These are phyloP conservation scores for Podaxis pistillaris DNA, from an alignment of 768 basidiomycete genomes.

Conservation along the genomic window DNA sequence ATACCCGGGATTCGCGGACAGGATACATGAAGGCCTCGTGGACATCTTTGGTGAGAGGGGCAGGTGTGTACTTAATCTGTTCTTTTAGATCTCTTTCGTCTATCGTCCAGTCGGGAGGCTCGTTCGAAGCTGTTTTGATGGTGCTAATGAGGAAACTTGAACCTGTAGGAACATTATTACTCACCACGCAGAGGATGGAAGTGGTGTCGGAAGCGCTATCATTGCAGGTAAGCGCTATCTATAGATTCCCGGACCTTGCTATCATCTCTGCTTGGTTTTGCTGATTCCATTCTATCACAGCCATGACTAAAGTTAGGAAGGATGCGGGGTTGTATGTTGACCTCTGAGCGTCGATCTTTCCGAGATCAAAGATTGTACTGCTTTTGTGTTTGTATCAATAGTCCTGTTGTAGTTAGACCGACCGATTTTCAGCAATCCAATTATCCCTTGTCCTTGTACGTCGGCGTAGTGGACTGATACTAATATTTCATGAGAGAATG, in stretches of 20 bases:
- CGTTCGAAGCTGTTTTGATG: not conserved
- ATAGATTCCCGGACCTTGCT: not conserved
- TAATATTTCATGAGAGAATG: not conserved
- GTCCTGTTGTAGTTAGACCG: not conserved
- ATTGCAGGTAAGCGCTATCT: conserved; percentile 57
- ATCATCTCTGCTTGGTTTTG: not conserved
- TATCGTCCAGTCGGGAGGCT: conserved; percentile 7
- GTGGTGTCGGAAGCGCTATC: conserved; percentile 94
- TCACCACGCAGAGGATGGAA: conserved; percentile 86
- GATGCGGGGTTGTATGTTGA: conserved; percentile 57
- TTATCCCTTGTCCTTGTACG: not conserved
- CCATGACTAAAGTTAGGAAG: conserved; percentile 87
- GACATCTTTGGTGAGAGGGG: conserved; percentile 98
- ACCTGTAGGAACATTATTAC: conserved; percentile 63
- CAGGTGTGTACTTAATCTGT: conserved; percentile 47
- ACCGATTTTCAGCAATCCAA: not conserved
- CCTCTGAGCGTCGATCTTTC: conserved; percentile 33
- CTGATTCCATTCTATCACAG: conserved; percentile 34
- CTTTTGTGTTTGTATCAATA: conserved; percentile 10
- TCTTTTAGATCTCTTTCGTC: not conserved
- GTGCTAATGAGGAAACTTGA: not conserved
- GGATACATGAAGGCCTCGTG: conserved; percentile 87
- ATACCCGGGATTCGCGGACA: conserved; percentile 94
- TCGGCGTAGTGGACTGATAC: not conserved
- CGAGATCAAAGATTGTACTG: not conserved